phyloP scores from a whole-genome alignment of 331 rosid genomes.

The Acacia pycnantha region DNA sequence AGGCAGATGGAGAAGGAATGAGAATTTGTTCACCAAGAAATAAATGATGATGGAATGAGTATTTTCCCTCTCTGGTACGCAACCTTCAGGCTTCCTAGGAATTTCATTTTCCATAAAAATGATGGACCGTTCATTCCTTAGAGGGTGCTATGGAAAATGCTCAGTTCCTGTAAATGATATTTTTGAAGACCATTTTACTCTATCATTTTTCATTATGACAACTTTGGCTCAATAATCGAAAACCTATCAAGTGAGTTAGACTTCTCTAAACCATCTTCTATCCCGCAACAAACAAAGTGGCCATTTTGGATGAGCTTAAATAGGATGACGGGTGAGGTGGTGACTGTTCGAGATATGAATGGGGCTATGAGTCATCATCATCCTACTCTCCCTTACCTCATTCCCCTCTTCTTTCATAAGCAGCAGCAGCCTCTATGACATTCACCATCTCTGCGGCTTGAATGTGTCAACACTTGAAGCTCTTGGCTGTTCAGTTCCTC shows the following conservation, averaged over 20 bases:
- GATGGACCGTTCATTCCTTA: neutral
- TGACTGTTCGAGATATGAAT: neutral
- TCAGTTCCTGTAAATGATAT: neutral
- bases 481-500: neutral
- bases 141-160: neutral
- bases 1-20: neutral
- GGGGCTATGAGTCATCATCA: neutral
- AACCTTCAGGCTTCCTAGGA: neutral
- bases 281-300: neutral
- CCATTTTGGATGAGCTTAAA: neutral
- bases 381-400: neutral
- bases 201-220: neutral
- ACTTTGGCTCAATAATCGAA: neutral
- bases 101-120: neutral
- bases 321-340: neutral
- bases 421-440: neutral
- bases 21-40: neutral
- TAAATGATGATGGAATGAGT: neutral
- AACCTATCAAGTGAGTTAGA: neutral
- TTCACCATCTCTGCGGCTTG: neutral
- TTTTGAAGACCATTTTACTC: neutral
- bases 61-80: neutral
- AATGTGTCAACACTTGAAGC: neutral
- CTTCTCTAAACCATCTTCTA: neutral
- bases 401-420: neutral